phyloP scores from a whole-genome alignment of 2,329 filamentous ascomycete species.

The Amphichorda felina region DNA sequence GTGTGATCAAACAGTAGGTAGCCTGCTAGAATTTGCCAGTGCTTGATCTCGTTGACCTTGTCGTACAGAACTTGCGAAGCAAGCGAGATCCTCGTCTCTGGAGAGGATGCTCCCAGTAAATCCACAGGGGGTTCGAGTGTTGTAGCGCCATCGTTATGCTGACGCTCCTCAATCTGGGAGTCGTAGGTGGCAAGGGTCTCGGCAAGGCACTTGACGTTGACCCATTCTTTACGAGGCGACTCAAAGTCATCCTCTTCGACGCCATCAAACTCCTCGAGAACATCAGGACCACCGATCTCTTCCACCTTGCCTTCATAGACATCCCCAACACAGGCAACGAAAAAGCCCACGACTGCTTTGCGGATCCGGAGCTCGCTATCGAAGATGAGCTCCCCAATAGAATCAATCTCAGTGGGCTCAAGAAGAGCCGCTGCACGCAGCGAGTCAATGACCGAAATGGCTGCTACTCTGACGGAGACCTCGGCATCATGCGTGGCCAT shows the following conservation, averaged over 20 bases:
- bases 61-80: slow-evolving; percentile 81
- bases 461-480: slow-evolving; percentile 63
- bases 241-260: slow-evolving; percentile 66
- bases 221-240: slow-evolving; percentile 70
- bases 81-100: slow-evolving; percentile 74
- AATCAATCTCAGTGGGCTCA: slow-evolving; percentile 84
- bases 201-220: slow-evolving; percentile 82
- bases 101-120: slow-evolving; percentile 49
- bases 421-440: slow-evolving; percentile 77
- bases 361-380: slow-evolving; percentile 76
- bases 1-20: slow-evolving; percentile 93
- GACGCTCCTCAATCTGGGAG: slow-evolving; percentile 48
- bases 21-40: slow-evolving; percentile 81
- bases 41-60: slow-evolving; percentile 64
- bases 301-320: slow-evolving; percentile 70
- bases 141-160: slow-evolving; percentile 29
- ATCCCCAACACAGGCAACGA: slow-evolving; percentile 77
- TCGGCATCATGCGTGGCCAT: slow-evolving; percentile 86
- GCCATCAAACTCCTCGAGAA: slow-evolving; percentile 62
- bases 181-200: slow-evolving; percentile 79
- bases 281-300: slow-evolving; percentile 70
- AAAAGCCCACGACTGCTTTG: slow-evolving; percentile 83
- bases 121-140: slow-evolving; percentile 37
- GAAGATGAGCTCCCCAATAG: slow-evolving; percentile 77
- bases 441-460: slow-evolving; percentile 71